Conservation (phyloP, 179 eudicot genomes). For the Corrigiola litoralis region DNA sequence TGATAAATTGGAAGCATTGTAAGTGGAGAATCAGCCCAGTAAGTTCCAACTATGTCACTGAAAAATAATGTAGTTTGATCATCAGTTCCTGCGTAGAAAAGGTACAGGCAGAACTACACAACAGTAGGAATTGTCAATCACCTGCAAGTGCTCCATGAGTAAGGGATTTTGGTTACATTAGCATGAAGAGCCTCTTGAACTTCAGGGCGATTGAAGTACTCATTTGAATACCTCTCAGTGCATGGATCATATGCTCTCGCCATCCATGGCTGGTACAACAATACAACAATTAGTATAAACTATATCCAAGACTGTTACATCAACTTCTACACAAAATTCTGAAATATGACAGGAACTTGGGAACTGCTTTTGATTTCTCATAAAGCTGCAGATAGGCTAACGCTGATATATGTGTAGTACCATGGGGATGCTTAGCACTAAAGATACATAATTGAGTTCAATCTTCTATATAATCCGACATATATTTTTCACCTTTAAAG, state of each 20-base stretch:
- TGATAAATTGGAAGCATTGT: slow-evolving; percentile 90
- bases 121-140: too few species aligned
- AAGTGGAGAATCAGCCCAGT: slow-evolving; percentile 85
- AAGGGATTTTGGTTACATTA: slow-evolving; percentile 51
- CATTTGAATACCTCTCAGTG: slow-evolving; percentile 67
- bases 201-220: slow-evolving; percentile 81
- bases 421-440: too few species aligned
- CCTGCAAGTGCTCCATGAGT: slow-evolving; percentile 86
- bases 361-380: too few species aligned
- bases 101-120: too few species aligned
- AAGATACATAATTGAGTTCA: too few species aligned
- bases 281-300: slow-evolving; percentile 1
- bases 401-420: too few species aligned
- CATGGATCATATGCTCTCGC: slow-evolving; percentile 90
- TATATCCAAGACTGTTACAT: not conserved
- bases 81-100: too few species aligned
- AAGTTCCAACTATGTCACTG: slow-evolving; percentile 71
- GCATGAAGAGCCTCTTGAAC: slow-evolving; percentile 91
- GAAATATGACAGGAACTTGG: too few species aligned
- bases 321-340: not conserved
- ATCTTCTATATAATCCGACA: too few species aligned
- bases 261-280: slow-evolving; percentile 75
- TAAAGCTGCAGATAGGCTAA: too few species aligned
- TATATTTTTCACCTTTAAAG: not conserved
- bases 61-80: not conserved